These are phyloP conservation scores for Oryza punctata DNA, from an alignment of 176 grass and related monocot species.

Conservation along the genomic window DNA sequence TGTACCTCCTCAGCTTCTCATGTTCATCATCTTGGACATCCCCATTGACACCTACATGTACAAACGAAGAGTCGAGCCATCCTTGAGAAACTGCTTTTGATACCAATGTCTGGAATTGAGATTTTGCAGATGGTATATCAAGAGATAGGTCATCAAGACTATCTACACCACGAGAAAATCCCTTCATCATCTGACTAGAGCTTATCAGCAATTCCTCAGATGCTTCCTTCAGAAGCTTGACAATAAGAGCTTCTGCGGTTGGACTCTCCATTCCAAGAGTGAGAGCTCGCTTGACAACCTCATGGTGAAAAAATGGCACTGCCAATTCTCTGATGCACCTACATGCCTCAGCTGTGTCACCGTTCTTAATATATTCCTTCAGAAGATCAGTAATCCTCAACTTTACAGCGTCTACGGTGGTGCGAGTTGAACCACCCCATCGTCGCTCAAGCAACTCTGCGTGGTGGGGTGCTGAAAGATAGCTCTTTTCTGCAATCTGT, in stretches of 20 bases:
- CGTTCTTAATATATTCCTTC: conserved; percentile 89
- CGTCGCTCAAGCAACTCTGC: conserved; percentile 83
- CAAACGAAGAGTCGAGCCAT: conserved; percentile 75
- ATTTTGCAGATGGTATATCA: conserved; percentile 86
- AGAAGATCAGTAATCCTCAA: conserved; percentile 78
- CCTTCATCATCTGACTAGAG: conserved; percentile 93
- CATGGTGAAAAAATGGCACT: conserved; percentile 95
- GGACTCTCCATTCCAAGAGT: conserved; percentile 88
- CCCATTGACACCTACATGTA: conserved; percentile 47
- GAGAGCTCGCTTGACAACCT: conserved; percentile 87
- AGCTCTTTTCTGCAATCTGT: conserved; percentile 91
- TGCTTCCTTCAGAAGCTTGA: conserved; percentile 84
- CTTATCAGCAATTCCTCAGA: conserved; percentile 84
- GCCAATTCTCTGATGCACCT: conserved; percentile 94
- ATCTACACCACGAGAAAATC: conserved; percentile 70
- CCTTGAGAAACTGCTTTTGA: conserved; percentile 75
- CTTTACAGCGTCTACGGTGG: conserved; percentile 86
- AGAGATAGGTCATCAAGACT: conserved; percentile 91
- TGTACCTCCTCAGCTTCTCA: conserved; percentile 77
- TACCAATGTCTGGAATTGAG: conserved; percentile 60
- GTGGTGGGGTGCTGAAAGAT: conserved; percentile 95
- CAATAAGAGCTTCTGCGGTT: conserved; percentile 61
- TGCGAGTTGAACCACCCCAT: conserved; percentile 77
- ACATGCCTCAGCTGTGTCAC: conserved; percentile 77
- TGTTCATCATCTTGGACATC: conserved; percentile 53